phyloP scores from a whole-genome alignment of 306 rosid genomes.

The Nissolia schottii region DNA sequence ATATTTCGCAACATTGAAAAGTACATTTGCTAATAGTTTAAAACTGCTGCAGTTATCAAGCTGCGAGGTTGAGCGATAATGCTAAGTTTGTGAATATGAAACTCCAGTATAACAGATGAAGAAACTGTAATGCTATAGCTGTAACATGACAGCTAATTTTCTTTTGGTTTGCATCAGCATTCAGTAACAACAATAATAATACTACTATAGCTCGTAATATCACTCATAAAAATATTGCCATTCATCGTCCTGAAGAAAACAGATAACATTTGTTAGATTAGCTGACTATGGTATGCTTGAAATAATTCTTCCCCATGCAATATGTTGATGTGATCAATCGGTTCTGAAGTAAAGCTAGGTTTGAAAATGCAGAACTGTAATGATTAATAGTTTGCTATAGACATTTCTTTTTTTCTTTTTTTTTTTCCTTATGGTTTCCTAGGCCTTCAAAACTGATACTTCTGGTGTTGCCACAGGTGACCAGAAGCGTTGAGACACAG shows the following conservation, averaged over 20 bases:
- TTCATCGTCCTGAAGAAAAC: not conserved
- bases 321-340: not conserved
- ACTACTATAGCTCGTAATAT: not conserved
- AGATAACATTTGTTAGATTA: not conserved
- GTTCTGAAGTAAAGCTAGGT: not conserved
- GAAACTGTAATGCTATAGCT: not conserved
- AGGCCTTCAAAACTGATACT: not conserved
- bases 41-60: not conserved
- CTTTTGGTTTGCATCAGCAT: not conserved
- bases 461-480: slow-evolving; percentile 48
- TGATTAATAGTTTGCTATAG: not conserved
- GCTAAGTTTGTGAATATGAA: not conserved
- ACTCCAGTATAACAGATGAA: not conserved
- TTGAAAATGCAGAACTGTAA: not conserved
- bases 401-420: not conserved
- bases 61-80: not conserved
- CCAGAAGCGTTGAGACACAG: slow-evolving; percentile 72
- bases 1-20: not conserved
- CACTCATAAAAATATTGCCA: not conserved
- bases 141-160: not conserved
- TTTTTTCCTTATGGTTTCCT: too few species aligned
- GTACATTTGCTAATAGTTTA: not conserved
- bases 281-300: not conserved
- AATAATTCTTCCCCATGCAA: not conserved
- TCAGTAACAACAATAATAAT: not conserved